Base-by-base conservation (phyloP, 148 eudicot species). In the Limonium bicolor region DNA sequence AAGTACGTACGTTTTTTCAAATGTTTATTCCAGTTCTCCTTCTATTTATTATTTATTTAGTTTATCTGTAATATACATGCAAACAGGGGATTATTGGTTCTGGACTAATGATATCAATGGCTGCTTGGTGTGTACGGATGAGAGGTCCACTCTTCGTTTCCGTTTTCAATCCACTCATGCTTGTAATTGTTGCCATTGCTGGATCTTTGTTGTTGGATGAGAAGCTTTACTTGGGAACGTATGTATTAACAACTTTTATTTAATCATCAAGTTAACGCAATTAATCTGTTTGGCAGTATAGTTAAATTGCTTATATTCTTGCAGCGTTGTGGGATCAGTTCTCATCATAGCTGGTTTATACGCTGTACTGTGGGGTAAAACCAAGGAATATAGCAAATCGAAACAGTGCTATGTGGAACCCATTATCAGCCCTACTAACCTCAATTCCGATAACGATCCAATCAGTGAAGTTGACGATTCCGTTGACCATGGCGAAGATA, bases 91-190 rank as follows among this genome's bases (percentile, higher is more conserved):
- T 71, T 6, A 34, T 34, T 41, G 74, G 50, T 26, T 67, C 78
- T 1, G 90, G 72, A 36, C 5, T 68, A 12, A 44, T 48, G 61
- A 50, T 69, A 31, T 36, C 56, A 0, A 21, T 73, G 3, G 50
- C 48, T 8, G 56, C 73, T 19, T 64, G 68, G 61, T 67, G 75
- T 46, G 52, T 76, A 20, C 68, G 56, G 20, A 47, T 62, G 61
- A 62, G 58, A 34, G 84, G 90, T 5, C 84, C 90, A 2, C 29
- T 80, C 25, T 80, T 59, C n/a, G 84, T 65, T 18, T 76, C 90
- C 0, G 44, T 65, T 29, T 80, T 80, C 36, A 73, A 38, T 51
- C 84, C 90, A 27, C 46, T 76, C 35, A 27, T 68, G 58, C 70
- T 76, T 20, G 50, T 81, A 17, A 26, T 67, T 2, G 80, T 76